phyloP scores from a whole-genome alignment of 768 basidiomycete genomes.

The Pleurotus eryngii region DNA sequence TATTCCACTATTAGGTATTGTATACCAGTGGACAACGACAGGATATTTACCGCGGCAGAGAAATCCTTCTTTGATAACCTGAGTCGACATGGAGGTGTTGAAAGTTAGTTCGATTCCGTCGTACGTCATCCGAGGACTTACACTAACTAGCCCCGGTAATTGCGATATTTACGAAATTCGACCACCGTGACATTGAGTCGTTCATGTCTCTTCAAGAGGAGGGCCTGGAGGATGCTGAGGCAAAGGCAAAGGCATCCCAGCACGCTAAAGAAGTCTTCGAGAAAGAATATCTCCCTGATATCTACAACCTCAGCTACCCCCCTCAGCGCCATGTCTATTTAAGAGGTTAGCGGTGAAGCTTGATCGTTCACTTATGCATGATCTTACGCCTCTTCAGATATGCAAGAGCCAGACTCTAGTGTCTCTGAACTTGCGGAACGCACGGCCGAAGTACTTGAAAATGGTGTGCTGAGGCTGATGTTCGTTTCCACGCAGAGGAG shows the following conservation, averaged over 20 bases:
- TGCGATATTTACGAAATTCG: conserved; percentile 5
- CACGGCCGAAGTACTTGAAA: background rate
- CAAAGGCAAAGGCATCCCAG: background rate
- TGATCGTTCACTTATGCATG: background rate
- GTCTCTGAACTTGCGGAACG: background rate
- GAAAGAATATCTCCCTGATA: background rate
- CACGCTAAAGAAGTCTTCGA: background rate
- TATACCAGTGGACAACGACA: background rate
- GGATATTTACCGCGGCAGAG: background rate
- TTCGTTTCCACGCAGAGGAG: background rate
- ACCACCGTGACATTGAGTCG: background rate
- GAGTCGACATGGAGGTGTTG: background rate
- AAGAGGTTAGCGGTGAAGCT: background rate
- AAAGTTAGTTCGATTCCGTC: no score
- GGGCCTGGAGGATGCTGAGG: background rate
- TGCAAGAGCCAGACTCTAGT: background rate
- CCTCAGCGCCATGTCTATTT: background rate
- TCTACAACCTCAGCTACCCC: background rate
- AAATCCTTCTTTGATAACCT: background rate
- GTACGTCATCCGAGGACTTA: background rate
- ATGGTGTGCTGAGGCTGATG: background rate
- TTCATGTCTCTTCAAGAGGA: background rate
- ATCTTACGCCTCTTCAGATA: background rate
- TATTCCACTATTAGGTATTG: background rate
- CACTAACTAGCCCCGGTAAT: background rate